Percentiles rank a stretch among this genome's conserved stretches.
Evolutionary conservation across 2,329 filamentous ascomycete genomes (phyloP).

Genomic region (Exophiala aquamarina): DNA sequence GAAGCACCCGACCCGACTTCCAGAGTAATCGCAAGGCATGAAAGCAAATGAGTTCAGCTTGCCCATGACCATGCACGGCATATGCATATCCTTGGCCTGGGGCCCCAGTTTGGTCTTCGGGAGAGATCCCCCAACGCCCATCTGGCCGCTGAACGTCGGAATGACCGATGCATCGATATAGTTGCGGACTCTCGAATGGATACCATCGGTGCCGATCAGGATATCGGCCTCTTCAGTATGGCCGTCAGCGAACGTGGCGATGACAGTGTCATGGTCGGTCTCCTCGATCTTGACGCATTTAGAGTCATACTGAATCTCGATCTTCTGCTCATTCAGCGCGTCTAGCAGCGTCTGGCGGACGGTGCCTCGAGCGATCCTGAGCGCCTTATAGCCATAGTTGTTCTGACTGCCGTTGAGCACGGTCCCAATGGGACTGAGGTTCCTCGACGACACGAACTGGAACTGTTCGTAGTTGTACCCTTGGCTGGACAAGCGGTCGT

Average conservation of each 20-base stretch:
- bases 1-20: conserved; percentile 12
- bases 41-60: conserved; percentile 21
- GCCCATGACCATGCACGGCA: conserved; percentile 23
- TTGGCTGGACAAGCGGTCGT: conserved; percentile 43
- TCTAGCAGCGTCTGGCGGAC: conserved; percentile 18
- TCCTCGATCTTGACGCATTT: conserved; percentile 17
- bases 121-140: conserved; percentile 20
- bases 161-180: conserved; percentile 12
- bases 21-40: conserved; percentile 16
- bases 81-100: conserved; percentile 8
- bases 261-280: conserved; percentile 8
- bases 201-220: conserved; percentile 31
- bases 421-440: conserved; percentile 29
- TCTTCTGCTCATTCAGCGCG: conserved; percentile 10
- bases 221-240: conserved; percentile 23
- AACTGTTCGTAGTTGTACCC: conserved; percentile 54
- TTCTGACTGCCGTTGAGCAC: conserved; percentile 31
- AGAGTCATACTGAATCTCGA: conserved; percentile 16
- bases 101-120: conserved; percentile 3
- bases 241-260: conserved; percentile 17
- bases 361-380: conserved; percentile 20
- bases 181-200: conserved; percentile 26
- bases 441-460: conserved; percentile 41
- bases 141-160: conserved; percentile 23
- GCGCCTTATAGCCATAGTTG: conserved; percentile 31